Percentiles rank a stretch among this genome's conserved stretches.
Evolutionary conservation across 2,329 filamentous ascomycete genomes (phyloP).

Genomic region (Pleoardoris graminearum): DNA sequence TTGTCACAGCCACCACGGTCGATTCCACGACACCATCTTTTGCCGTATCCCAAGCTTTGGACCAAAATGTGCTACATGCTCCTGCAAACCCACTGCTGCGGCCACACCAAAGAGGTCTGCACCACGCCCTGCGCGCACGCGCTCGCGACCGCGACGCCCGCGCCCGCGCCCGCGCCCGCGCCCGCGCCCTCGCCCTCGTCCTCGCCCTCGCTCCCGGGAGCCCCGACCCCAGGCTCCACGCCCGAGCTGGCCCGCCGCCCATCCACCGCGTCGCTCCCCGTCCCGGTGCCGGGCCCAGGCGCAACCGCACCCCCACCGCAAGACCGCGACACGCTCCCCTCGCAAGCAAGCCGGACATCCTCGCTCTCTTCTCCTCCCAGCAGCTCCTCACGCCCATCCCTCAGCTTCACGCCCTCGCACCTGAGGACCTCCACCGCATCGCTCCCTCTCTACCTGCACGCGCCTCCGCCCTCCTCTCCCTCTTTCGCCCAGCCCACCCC

Average conservation of each 20-base stretch:
- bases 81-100: conserved; percentile 20
- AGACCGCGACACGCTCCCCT: neutral
- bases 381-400: neutral
- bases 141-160: conserved; percentile 10
- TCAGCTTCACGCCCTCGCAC: neutral
- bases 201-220: neutral
- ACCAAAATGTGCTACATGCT: conserved; percentile 1
- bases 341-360: neutral
- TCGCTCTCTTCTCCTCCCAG: neutral
- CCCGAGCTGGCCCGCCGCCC: neutral
- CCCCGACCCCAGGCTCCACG: neutral
- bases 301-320: neutral
- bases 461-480: neutral
- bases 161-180: neutral
- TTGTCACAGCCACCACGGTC: too few species aligned
- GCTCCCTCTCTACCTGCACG: neutral
- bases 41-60: neutral
- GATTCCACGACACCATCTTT: too few species aligned
- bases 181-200: conserved; percentile 16
- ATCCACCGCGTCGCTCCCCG: neutral
- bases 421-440: neutral
- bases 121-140: conserved; percentile 33
- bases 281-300: neutral
- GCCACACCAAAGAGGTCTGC: conserved; percentile 29
- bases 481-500: neutral